phyloP scores from a whole-genome alignment of 306 rosid species.

The Inga oerstediana region DNA sequence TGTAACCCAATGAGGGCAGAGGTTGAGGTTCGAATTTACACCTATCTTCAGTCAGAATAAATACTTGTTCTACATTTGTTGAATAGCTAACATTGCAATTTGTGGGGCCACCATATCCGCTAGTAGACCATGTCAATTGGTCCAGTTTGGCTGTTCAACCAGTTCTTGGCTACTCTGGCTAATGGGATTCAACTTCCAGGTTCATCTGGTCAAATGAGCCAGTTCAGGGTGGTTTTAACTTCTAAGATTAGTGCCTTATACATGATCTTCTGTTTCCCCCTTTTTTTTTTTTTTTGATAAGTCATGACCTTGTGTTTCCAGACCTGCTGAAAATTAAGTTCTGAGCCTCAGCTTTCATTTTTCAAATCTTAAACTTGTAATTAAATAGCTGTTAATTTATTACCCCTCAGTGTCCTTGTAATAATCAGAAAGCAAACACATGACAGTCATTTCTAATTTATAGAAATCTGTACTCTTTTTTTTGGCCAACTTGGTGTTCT shows the following conservation, averaged over 20 bases:
- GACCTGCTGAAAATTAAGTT: neutral
- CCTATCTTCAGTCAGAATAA: neutral
- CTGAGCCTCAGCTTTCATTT: too few relatives aligned
- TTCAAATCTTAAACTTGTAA: neutral
- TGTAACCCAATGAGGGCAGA: neutral
- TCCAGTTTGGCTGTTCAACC: neutral
- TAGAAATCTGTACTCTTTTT: neutral
- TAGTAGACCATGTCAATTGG: neutral
- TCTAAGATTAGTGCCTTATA: neutral
- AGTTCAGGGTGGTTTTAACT: neutral
- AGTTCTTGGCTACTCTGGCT: neutral
- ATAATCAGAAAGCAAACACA: neutral
- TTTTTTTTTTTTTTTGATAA: too few relatives aligned
- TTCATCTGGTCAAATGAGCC: neutral
- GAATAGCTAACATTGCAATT: neutral
- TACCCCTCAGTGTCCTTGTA: neutral
- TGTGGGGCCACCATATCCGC: neutral
- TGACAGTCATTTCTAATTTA: neutral
- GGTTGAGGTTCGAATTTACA: neutral
- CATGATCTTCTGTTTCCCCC: neutral
- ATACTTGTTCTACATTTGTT: neutral
- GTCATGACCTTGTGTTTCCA: neutral
- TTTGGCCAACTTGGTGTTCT: neutral
- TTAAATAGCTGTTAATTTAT: neutral
- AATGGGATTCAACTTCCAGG: neutral